Conservation (phyloP, 2,329 filamentous ascomycete species). For the Fusarium lyarnte region DNA sequence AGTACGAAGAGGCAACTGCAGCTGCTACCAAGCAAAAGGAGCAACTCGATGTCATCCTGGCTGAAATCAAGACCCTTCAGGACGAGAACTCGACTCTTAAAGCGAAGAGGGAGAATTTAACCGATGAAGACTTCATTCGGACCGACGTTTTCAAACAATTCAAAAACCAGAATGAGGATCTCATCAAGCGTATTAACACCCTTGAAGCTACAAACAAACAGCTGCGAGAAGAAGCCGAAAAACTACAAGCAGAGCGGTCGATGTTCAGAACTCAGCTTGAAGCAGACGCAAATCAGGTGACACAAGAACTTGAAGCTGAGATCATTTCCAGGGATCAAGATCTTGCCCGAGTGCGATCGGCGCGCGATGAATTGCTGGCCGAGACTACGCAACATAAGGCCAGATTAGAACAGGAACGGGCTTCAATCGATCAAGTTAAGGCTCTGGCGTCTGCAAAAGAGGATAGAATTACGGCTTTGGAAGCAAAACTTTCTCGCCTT, state of each 20-base stretch:
- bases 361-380: constrained; percentile 84
- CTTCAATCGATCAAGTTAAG: constrained; percentile 76
- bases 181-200: constrained; percentile 91
- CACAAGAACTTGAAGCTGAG: constrained; percentile 83
- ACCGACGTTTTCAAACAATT: constrained; percentile 94
- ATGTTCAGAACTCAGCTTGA: constrained; percentile 84
- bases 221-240: constrained; percentile 85
- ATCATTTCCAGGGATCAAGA: constrained; percentile 84
- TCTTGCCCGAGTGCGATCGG: constrained; percentile 83
- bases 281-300: constrained; percentile 76
- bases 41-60: constrained; percentile 81
- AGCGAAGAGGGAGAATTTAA: constrained; percentile 73
- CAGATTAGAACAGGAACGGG: constrained; percentile 78
- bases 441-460: constrained; percentile 84
- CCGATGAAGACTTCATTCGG: constrained; percentile 92
- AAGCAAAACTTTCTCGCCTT: constrained; percentile 82
- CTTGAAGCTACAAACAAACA: constrained; percentile 89
- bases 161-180: constrained; percentile 89
- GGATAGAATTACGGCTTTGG: constrained; percentile 81
- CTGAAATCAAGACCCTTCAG: constrained; percentile 77
- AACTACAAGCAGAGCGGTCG: constrained; percentile 84
- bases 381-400: constrained; percentile 84
- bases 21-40: constrained; percentile 85
- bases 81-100: constrained; percentile 83
- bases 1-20: constrained; percentile 81